Evolutionary conservation across 2,329 filamentous ascomycete species (phyloP), one percentile per base, ranked within the genome.

Genomic region (Sphaerulina musiva): DNA sequence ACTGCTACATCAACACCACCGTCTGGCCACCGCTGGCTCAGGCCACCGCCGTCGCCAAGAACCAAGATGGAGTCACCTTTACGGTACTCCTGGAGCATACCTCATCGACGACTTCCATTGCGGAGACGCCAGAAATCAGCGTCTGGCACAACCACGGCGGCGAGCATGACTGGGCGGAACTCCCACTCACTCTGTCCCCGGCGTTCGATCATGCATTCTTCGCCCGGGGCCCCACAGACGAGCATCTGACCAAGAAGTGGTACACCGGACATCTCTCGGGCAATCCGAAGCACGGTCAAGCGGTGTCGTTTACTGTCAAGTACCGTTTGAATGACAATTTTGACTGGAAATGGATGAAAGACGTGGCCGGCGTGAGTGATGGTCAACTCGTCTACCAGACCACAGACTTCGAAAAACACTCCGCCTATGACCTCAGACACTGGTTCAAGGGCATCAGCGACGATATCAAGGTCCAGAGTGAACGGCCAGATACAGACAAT

Each of bases 1-100:
- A 60, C 36, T 76, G 79, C 70, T 79, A 78, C 65, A 77, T 80
- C 20, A 74, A 76, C 57, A 69, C 86, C 11, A 78, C 76, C 4
- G 82, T 77, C 56, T 84, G 83, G 64, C 91, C 91, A 10, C 82
- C 89, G 1, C 71, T 95, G 48, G 88, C 85, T 1, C 87, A 91
- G 67, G 79, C 87, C 23, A 90, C 88, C 1, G 76, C 80, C 46
- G 66, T 87, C 17, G 70, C 74, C 26, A 66, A 71, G 39, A 62
- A 69, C 14, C 68, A 71, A n/a, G 64, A 58, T 2, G 61, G 78
- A 64, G 74, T 86, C 39, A 67, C 69, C 1, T 85, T 96, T 61
- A 84, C 80, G 0, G 84, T 86, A 6, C 70, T 91, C 10, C 51
- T 69, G 20, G 66, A 68, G 51, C 48, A 51, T 34, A 63, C 59